Evolutionary conservation across 208 protist genomes (phyloP).

Genomic region (Acanthamoeba culbertsoni): DNA sequence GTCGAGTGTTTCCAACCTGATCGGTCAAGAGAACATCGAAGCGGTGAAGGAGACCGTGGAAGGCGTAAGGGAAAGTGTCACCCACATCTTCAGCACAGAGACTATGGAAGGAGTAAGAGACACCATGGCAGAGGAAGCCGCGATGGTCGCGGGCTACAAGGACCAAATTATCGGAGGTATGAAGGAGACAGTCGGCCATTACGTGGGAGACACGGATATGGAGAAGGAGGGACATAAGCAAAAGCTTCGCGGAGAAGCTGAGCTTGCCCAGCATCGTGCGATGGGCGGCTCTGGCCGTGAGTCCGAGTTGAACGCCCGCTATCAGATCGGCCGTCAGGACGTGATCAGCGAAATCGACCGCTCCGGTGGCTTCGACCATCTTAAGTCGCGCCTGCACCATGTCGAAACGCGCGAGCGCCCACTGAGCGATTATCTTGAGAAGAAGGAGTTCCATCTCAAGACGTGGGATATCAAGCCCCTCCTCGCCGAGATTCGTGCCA

Average conservation of each 20-base stretch:
- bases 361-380: neutral
- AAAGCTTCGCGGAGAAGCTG: constrained; percentile 3
- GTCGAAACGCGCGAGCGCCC: neutral
- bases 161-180: neutral
- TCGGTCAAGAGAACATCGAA: constrained; percentile 13
- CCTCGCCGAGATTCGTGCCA: neutral
- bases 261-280: neutral
- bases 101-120: neutral
- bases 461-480: neutral
- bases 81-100: neutral
- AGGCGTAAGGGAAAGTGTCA: neutral
- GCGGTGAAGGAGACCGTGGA: neutral
- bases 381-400: neutral
- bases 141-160: constrained; percentile 3
- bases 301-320: constrained; percentile 14
- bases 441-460: neutral
- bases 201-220: neutral
- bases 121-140: neutral
- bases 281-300: neutral
- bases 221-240: constrained; percentile 40
- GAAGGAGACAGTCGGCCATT: constrained; percentile 1
- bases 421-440: neutral
- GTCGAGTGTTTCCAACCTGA: neutral
- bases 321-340: neutral
- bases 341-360: neutral